Evolutionary conservation across 1,284 basidiomycete species (phyloP), one percentile per base, ranked within the genome.

Genomic region (Leccinum griseonigrum): DNA sequence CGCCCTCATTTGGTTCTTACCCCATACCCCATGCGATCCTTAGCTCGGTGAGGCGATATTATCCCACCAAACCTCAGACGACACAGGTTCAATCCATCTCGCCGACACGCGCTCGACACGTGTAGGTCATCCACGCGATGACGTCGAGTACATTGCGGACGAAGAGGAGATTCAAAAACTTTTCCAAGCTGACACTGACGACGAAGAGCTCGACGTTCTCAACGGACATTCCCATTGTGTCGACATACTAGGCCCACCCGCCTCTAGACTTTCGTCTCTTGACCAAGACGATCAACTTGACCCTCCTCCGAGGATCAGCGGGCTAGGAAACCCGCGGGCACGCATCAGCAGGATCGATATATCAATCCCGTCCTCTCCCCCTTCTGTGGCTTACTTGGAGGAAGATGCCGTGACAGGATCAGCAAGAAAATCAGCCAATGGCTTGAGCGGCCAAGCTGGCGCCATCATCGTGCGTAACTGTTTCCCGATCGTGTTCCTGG

Each of bases 371-470:
- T 52, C 36, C 22, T 54, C 50, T 40, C 65, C 63, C 38, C 56
- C 58, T 54, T 54, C 43, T 11, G 38, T 31, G 28, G 36, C 54
- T 34, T 48, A 26, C 51, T 54, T 16, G 32, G 62, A 66, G 38
- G 65, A 52, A 11, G 26, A 52, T 26, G 57, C 3, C 51, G 28
- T 59, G 60, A 51, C 43, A 58, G 64, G 65, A 58, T 59, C 60
- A 22, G 16, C 29, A 50, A 63, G 52, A 58, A 69, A 57, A 63
- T 54, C 60, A 28, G 32, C 51, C 59, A 52, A 60, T 38, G 77
- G 81, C 26, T 79, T 92, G 56, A 90, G 88, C 56, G 83, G 87
- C 28, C 94, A 94, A 74, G 92, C 94, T 1, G 95, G 95, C n/a
- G 88, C 94, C 34, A 95, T 97, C 61, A 78, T 97, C 59, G 92